Conservation (phyloP, 2,329 filamentous ascomycete species). For the Pseudogymnoascus sp. region DNA sequence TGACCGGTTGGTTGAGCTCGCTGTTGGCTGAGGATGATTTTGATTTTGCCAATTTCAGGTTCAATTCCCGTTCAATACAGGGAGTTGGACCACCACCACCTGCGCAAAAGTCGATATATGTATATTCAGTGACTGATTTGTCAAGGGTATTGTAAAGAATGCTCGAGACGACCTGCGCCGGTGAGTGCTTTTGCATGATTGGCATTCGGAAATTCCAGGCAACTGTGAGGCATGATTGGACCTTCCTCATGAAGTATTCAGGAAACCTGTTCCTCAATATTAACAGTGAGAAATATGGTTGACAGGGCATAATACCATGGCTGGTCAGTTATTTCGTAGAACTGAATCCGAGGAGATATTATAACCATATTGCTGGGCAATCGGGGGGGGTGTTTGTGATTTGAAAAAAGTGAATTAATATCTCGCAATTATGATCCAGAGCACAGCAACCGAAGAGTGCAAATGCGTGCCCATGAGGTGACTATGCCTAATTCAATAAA, state of each 20-base stretch:
- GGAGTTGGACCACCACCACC: constrained; percentile 67
- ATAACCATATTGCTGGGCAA: constrained; percentile 37
- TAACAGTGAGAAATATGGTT: constrained; percentile 15
- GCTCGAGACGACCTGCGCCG: constrained; percentile 54
- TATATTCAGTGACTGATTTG: constrained; percentile 44
- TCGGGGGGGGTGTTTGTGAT: background rate
- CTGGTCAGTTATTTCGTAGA: constrained; percentile 64
- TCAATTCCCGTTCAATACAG: constrained; percentile 53
- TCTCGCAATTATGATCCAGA: background rate
- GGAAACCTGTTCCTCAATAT: constrained; percentile 50
- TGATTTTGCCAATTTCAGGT: constrained; percentile 33
- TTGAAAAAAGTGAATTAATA: background rate
- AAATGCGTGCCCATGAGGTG: background rate
- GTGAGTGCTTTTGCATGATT: constrained; percentile 48
- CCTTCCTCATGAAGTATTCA: constrained; percentile 53
- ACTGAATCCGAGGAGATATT: constrained; percentile 51
- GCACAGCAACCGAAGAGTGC: background rate
- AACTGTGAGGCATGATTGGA: constrained; percentile 58
- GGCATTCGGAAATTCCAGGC: constrained; percentile 57
- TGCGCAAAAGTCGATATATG: constrained; percentile 69
- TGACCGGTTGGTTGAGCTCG: constrained; percentile 30
- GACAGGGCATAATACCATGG: constrained; percentile 42
- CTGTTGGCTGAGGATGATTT: constrained; percentile 18
- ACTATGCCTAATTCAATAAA: background rate
- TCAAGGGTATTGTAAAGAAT: constrained; percentile 48